Evolutionary conservation across 305 asterid species (phyloP), one percentile per base, ranked within the genome.

Genomic region (Fraxinus platypoda): DNA sequence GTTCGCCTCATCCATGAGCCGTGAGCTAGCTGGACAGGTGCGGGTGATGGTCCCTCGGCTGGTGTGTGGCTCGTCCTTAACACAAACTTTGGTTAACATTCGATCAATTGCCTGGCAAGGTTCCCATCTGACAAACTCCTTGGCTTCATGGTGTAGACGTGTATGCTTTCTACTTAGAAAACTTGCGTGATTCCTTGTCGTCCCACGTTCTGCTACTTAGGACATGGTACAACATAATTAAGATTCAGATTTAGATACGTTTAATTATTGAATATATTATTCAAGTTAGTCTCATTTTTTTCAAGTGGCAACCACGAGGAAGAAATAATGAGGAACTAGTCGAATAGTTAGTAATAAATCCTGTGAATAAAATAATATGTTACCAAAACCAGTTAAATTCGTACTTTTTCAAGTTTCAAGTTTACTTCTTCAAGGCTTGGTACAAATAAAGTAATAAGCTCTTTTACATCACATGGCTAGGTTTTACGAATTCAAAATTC

Each of bases 361-460:
- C 15, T 2, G 49, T 9, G 17, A 41, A 7, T 37, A 1, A 37
- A 37, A 38, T 38, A 38, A 38, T 38, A 38, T 38, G 46, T 38
- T 38, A 38, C 46, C 13, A 38, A 38, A 38, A 38, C 46, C 46
- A 6, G 43, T 37, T 38, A 8, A 38, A 38, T 38, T 38, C 13
- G 54, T 43, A 43, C 54, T 0, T 43, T 43, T 43, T 41, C 15
- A 41, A 41, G 15, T 41, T 41, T 43, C 94, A 92, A 92, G 90
- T 83, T 89, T 91, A 91, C 90, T 92, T 94, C 92, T 91, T 79
- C 81, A 83, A 80, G 68, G 64, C 84, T 70, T 82, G 86, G 71
- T 72, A 78, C 81, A 52, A 46, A 52, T 52, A 52, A 1, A 52
- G 62, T 17, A 17, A 5, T 15, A 52, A 52, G 21, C 62, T 15